A percentile compares a stretch with the other conserved stretches of the same genome.
phyloP scores from a whole-genome alignment of 352 stramenopile species.

The Phytophthora tubulina region DNA sequence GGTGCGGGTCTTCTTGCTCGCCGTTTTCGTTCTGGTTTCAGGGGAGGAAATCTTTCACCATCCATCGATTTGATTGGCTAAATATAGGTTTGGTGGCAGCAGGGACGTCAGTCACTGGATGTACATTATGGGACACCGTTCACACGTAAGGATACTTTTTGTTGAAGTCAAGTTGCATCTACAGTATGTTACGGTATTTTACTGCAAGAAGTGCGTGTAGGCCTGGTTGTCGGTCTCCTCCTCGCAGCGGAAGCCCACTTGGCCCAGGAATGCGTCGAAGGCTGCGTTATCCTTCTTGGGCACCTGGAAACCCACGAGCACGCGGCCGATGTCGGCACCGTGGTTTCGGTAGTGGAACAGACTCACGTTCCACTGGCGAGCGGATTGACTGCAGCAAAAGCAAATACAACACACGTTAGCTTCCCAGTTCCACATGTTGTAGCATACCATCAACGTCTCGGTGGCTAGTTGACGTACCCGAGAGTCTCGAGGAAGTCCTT shows the following conservation, averaged over 20 bases:
- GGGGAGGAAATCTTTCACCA: slow-evolving; percentile 38
- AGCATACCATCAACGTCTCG: neutral
- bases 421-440: neutral
- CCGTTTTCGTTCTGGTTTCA: slow-evolving; percentile 32
- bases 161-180: slow-evolving; percentile 7
- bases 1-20: slow-evolving; percentile 22
- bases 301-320: slow-evolving; percentile 97
- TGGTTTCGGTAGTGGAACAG: slow-evolving; percentile 99
- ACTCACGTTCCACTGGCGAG: slow-evolving; percentile 95
- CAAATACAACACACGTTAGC: slow-evolving; percentile 11
- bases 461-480: slow-evolving; percentile 43
- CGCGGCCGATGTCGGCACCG: slow-evolving; percentile 97
- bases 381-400: slow-evolving; percentile 39
- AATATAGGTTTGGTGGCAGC: neutral
- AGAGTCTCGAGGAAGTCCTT: slow-evolving; percentile 95
- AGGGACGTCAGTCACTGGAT: neutral
- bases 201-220: slow-evolving; percentile 85
- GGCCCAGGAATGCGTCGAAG: slow-evolving; percentile 72
- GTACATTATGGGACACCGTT: slow-evolving; percentile 1
- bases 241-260: slow-evolving; percentile 81
- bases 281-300: slow-evolving; percentile 55
- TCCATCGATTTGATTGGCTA: slow-evolving; percentile 23
- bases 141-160: slow-evolving; percentile 7
- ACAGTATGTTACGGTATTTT: slow-evolving; percentile 29
- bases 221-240: slow-evolving; percentile 89